phyloP scores from a whole-genome alignment of 306 rosid genomes.

The Hippophae gyantsensis region DNA sequence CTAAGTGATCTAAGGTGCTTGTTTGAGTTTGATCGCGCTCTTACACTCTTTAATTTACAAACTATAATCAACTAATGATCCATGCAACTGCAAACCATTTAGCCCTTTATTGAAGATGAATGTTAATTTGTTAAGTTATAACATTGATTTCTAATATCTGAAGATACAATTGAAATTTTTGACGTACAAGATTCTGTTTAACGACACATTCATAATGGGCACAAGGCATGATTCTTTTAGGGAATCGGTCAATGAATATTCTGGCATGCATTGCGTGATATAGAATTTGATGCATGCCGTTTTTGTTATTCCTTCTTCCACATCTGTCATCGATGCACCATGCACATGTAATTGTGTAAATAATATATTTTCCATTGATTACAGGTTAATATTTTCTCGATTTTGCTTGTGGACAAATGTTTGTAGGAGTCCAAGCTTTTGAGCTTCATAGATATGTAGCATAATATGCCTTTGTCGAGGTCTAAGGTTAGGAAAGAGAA shows the following conservation, averaged over 20 bases:
- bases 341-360: too few species aligned
- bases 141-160: not conserved
- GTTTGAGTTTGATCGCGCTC: conserved; percentile 9
- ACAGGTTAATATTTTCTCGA: too few species aligned
- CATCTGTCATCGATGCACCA: too few species aligned
- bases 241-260: not conserved
- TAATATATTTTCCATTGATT: too few species aligned
- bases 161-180: not conserved
- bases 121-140: not conserved
- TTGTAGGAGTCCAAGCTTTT: too few species aligned
- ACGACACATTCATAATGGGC: not conserved
- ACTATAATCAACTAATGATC: conserved; percentile 10
- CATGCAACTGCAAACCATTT: too few species aligned
- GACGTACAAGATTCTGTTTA: not conserved
- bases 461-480: too few species aligned
- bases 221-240: not conserved
- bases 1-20: conserved; percentile 73
- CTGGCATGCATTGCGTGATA: not conserved
- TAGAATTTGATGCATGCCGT: not conserved
- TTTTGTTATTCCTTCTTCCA: not conserved
- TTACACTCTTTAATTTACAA: not conserved
- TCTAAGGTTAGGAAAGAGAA: too few species aligned
- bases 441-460: too few species aligned
- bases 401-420: too few species aligned
- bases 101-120: not conserved